phyloP scores from a whole-genome alignment of 495 filamentous ascomycete genomes.

The Durotheca rogersii region DNA sequence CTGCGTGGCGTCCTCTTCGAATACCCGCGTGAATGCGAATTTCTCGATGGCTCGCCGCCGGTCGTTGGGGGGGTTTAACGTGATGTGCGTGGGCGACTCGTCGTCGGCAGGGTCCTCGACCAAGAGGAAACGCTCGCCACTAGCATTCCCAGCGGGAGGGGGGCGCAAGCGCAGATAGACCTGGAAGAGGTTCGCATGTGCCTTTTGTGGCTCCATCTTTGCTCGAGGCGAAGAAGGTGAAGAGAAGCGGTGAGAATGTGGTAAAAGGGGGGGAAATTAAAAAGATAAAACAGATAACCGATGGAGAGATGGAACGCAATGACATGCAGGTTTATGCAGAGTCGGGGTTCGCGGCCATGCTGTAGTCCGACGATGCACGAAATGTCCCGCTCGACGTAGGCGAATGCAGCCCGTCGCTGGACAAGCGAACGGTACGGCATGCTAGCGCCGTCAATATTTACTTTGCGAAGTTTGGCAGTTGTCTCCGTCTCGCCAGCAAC shows the following conservation, averaged over 20 bases:
- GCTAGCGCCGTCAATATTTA: conserved; percentile 28
- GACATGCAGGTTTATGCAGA: conserved; percentile 23
- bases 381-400: conserved; percentile 20
- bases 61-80: conserved; percentile 79
- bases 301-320: conserved; percentile 12
- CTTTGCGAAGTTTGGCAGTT: conserved; percentile 7
- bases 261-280: conserved; percentile 8
- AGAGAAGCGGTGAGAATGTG: not conserved
- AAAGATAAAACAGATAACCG: not conserved
- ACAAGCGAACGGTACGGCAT: not conserved
- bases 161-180: conserved; percentile 91
- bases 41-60: conserved; percentile 85
- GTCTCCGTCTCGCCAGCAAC: conserved; percentile 27
- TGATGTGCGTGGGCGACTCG: conserved; percentile 73
- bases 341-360: conserved; percentile 1
- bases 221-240: not conserved
- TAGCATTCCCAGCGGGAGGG: conserved; percentile 47
- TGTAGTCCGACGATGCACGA: conserved; percentile 23
- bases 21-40: conserved; percentile 92
- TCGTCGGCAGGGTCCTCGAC: conserved; percentile 64
- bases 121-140: conserved; percentile 69
- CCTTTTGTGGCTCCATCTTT: conserved; percentile 36
- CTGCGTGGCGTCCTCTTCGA: conserved; percentile 81
- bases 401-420: conserved; percentile 14
- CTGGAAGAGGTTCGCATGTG: conserved; percentile 68